Percentiles rank a stretch among this genome's conserved stretches.
These are phyloP conservation scores for Irineochytrium annulatum DNA, from an alignment of 192 early-diverging fungal species.

Conservation along the genomic window DNA sequence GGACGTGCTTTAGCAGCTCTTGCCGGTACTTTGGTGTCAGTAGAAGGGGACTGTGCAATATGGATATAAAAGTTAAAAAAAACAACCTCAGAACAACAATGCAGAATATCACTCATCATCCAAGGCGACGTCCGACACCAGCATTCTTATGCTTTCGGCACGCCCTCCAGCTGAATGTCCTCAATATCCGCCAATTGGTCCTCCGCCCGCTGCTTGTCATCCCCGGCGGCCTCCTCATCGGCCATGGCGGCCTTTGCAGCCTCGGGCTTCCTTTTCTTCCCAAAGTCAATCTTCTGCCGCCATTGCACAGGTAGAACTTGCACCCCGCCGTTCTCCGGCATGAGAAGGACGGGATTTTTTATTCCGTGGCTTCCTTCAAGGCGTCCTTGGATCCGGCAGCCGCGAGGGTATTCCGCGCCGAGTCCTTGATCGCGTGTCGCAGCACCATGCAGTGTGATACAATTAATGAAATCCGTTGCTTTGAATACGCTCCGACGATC, in stretches of 20 bases:
- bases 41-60: constrained; percentile 75
- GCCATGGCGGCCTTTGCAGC: no score
- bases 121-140: constrained; percentile 79
- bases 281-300: constrained; percentile 75
- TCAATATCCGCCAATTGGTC: constrained; percentile 57
- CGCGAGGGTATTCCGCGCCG: constrained; percentile 6
- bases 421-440: constrained; percentile 60
- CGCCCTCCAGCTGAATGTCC: constrained; percentile 77
- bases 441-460: constrained; percentile 63
- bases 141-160: constrained; percentile 71
- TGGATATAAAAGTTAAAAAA: no score
- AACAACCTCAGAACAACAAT: no score
- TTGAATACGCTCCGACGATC: not conserved
- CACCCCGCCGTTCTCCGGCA: constrained; percentile 47
- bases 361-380: constrained; percentile 1
- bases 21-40: constrained; percentile 77
- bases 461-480: no score
- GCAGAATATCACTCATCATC: constrained; percentile 44
- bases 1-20: constrained; percentile 73
- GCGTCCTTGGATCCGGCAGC: constrained; percentile 13
- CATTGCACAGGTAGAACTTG: constrained; percentile 82
- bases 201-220: no score
- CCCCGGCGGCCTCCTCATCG: constrained; percentile 10
- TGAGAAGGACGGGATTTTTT: constrained; percentile 25
- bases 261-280: constrained; percentile 42